Evolutionary conservation across 139 green algal species (phyloP), one percentile per base, ranked within the genome.

Genomic region (Chloropicon primus): DNA sequence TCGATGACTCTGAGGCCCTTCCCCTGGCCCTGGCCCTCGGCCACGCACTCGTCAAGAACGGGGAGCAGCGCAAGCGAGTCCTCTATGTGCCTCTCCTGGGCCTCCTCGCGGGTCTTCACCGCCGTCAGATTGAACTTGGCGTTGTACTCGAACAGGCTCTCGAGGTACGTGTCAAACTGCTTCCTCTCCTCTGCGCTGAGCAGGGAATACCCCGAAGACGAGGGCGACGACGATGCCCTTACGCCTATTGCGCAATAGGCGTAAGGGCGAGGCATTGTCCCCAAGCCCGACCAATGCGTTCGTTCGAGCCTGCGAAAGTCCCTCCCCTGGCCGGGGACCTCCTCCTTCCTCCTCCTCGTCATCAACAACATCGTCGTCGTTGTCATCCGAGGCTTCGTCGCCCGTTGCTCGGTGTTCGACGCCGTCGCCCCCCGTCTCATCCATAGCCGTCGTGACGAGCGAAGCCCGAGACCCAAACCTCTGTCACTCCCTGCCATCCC

Each of bases 11-110:
- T 23, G 22, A 84, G 77, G n/a, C n/a, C n/a, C n/a, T n/a, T n/a
- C n/a, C n/a, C n/a, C n/a, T n/a, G n/a, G n/a, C n/a, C n/a, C n/a
- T n/a, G n/a, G n/a, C n/a, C n/a, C n/a, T 62, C 41, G 41, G 41
- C 41, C 41, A n/a, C 41, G 41, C 41, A n/a, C 41, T 62, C 41
- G 10, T 82, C 78, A 25, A 84, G 74, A 2, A 85, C 27, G 1
- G 80, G 62, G 10, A 84, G 24, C 5, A 84, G 80, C n/a, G 80
- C 78, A 3, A 84, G 80, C 17, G 78, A 83, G 29, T 84, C 80
- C 25, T 23, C 80, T 22, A 84, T 62, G 78, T 84, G 80, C 25
- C 80, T 79, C 26, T 83, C 80, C 80, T 82, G 74, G 2, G 84
- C 53, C 23, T 28, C 80, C 1, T 82, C 72, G 1, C 78, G 78